These are phyloP conservation scores for Xylaria cubensis DNA, from an alignment of 495 filamentous ascomycete genomes.

Conservation along the genomic window DNA sequence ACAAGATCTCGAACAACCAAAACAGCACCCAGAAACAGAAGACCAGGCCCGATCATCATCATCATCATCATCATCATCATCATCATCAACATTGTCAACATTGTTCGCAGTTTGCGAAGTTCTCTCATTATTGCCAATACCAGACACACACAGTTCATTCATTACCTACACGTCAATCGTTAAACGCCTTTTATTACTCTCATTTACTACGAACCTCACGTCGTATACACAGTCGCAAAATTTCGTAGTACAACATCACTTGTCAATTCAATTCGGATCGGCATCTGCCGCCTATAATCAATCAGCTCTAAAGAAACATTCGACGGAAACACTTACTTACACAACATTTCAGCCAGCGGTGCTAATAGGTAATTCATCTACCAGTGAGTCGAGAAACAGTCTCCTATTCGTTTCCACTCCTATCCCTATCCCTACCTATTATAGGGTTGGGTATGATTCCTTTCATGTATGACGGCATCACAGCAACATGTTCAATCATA, in stretches of 20 bases:
- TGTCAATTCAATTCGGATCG: slow-evolving; percentile 1
- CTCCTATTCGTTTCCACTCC: neutral
- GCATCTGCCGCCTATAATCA: neutral
- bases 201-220: neutral
- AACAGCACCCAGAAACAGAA: slow-evolving; percentile 8
- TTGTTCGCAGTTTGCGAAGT: slow-evolving; percentile 17
- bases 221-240: neutral
- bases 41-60: neutral
- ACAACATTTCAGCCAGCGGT: neutral
- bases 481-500: neutral
- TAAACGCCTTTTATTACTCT: slow-evolving; percentile 9
- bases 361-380: slow-evolving; percentile 10
- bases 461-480: neutral
- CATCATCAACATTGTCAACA: neutral
- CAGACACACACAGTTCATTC: slow-evolving; percentile 11
- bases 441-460: neutral
- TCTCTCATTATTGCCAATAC: slow-evolving; percentile 19
- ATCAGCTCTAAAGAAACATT: neutral
- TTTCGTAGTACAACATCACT: neutral
- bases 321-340: neutral
- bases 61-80: neutral
- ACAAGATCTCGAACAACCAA: slow-evolving; percentile 21
- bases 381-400: slow-evolving; percentile 7
- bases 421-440: neutral
- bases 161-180: slow-evolving; percentile 5